Conservation (phyloP, 495 filamentous ascomycete genomes). For the Sphaerosporella brunnea region DNA sequence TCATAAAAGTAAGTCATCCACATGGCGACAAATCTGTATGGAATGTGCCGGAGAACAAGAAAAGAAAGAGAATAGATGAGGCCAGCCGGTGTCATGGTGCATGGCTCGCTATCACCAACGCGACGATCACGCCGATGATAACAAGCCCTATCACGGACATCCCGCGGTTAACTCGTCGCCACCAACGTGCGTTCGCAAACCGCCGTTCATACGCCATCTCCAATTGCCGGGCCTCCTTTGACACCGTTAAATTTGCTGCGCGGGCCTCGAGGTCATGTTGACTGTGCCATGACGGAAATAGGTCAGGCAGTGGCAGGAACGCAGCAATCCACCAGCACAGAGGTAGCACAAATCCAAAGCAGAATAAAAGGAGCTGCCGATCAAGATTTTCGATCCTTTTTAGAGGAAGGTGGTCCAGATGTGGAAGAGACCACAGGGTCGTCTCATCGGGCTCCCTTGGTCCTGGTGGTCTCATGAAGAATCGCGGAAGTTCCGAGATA, state of each 20-base stretch:
- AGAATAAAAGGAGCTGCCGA: slow-evolving; percentile 68
- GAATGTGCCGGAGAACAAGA: too few species aligned
- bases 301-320: slow-evolving; percentile 57
- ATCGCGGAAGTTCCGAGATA: not conserved
- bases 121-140: slow-evolving; percentile 56
- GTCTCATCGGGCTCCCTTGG: slow-evolving; percentile 3
- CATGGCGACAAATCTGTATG: too few species aligned
- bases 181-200: slow-evolving; percentile 77
- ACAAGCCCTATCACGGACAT: slow-evolving; percentile 66
- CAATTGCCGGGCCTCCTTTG: slow-evolving; percentile 21
- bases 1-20: too few species aligned
- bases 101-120: slow-evolving; percentile 3
- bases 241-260: slow-evolving; percentile 24
- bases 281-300: slow-evolving; percentile 21
- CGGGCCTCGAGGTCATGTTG: slow-evolving; percentile 30
- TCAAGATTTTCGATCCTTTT: slow-evolving; percentile 13
- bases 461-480: not conserved
- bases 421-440: slow-evolving; percentile 20
- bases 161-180: slow-evolving; percentile 74
- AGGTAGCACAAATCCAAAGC: slow-evolving; percentile 71
- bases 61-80: slow-evolving; percentile 1
- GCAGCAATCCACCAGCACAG: slow-evolving; percentile 76
- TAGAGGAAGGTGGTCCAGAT: slow-evolving; percentile 15
- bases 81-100: not conserved
- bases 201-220: slow-evolving; percentile 38